These are phyloP conservation scores for Kalmusia sp. DNA, from an alignment of 2,329 filamentous ascomycete species.

Conservation along the genomic window DNA sequence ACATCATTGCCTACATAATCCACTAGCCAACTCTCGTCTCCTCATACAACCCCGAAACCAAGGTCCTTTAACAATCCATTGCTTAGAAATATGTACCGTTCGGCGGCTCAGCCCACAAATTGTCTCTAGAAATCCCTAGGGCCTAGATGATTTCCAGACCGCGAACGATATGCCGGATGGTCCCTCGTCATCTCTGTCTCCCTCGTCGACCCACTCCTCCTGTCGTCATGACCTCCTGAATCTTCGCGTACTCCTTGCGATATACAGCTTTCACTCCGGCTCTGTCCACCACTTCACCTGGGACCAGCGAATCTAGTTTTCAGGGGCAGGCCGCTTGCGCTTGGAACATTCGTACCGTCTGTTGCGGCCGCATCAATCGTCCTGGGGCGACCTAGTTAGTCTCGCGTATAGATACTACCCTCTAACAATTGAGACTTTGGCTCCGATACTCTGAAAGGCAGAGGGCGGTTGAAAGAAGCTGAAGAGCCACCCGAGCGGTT, in stretches of 20 bases:
- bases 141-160: too few relatives aligned
- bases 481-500: neutral
- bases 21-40: too few relatives aligned
- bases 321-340: neutral
- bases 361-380: neutral
- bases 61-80: too few relatives aligned
- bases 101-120: too few relatives aligned
- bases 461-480: neutral
- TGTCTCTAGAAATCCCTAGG: too few relatives aligned
- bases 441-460: neutral
- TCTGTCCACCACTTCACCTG: neutral
- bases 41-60: too few relatives aligned
- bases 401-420: too few relatives aligned
- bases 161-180: neutral
- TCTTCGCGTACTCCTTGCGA: neutral
- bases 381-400: too few relatives aligned
- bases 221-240: neutral
- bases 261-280: neutral
- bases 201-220: neutral
- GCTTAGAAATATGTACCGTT: too few relatives aligned
- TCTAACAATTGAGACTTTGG: too few relatives aligned
- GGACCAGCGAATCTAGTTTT: neutral
- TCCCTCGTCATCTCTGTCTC: neutral
- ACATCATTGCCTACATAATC: too few relatives aligned
- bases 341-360: neutral